Percentiles rank a stretch among this genome's conserved stretches.
Evolutionary conservation across 495 filamentous ascomycete species (phyloP).

Genomic region (Margaritispora aquatica): DNA sequence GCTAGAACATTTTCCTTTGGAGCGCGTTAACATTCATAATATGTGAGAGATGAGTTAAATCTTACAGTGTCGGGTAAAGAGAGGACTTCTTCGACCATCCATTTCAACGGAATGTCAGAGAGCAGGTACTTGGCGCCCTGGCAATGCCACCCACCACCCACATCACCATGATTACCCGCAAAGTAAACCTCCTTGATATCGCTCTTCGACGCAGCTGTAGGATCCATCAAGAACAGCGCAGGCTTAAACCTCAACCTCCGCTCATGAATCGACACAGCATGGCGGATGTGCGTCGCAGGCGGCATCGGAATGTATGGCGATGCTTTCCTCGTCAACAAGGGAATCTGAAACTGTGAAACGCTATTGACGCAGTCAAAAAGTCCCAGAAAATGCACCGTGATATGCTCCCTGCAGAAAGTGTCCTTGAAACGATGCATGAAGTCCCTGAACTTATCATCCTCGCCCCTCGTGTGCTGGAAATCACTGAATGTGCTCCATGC

Average conservation of each 20-base stretch:
- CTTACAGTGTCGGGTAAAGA: neutral
- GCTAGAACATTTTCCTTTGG: constrained; percentile 3
- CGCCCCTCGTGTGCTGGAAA: constrained; percentile 30
- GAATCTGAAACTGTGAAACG: constrained; percentile 36
- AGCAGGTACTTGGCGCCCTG: neutral
- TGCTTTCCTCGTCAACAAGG: constrained; percentile 32
- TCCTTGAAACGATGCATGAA: constrained; percentile 3
- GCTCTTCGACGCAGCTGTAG: neutral
- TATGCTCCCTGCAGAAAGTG: neutral
- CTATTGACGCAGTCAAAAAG: constrained; percentile 61
- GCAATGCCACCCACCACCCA: constrained; percentile 9
- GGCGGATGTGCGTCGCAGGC: constrained; percentile 46
- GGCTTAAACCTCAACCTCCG: constrained; percentile 54
- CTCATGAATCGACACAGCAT: constrained; percentile 77
- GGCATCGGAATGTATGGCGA: constrained; percentile 46
- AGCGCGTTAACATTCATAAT: no score
- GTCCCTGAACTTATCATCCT: neutral
- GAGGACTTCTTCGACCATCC: constrained; percentile 3
- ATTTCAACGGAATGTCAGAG: neutral
- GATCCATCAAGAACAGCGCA: constrained; percentile 1
- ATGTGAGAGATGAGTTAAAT: no score
- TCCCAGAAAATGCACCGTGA: constrained; percentile 51
- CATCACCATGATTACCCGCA: constrained; percentile 4
- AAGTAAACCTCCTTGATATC: constrained; percentile 6
- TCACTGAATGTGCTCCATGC: constrained; percentile 85